phyloP scores from a whole-genome alignment of 805 yeast species.

The Saccharomycopsis fermentans region DNA sequence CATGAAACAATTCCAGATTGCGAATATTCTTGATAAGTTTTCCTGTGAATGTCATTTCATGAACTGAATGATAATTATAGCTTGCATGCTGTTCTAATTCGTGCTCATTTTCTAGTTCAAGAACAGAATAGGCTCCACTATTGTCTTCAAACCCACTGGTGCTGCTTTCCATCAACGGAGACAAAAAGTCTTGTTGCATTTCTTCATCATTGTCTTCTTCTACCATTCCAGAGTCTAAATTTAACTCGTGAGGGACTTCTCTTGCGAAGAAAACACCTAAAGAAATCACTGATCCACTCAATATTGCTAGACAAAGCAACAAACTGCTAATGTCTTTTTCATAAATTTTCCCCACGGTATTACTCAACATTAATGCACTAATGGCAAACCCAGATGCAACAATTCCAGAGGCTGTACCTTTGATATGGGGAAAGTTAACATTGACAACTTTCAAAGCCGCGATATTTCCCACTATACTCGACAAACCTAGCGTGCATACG shows the following conservation, averaged over 20 bases:
- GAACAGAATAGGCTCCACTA: neutral
- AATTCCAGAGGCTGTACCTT: slow-evolving; percentile 61
- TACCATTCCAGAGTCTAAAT: neutral
- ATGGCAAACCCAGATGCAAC: slow-evolving; percentile 65
- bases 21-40: neutral
- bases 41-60: neutral
- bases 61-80: neutral
- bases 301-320: slow-evolving; percentile 42
- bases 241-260: slow-evolving; percentile 19
- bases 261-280: slow-evolving; percentile 37
- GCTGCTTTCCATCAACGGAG: neutral
- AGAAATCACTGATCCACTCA: slow-evolving; percentile 39
- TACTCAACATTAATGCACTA: slow-evolving; percentile 56
- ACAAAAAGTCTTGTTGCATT: neutral
- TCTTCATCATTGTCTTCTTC: neutral
- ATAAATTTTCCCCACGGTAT: slow-evolving; percentile 44
- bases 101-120: neutral
- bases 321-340: slow-evolving; percentile 44
- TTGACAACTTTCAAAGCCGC: slow-evolving; percentile 39
- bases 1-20: slow-evolving; percentile 4
- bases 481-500: slow-evolving; percentile 10
- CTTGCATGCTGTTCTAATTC: neutral
- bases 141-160: neutral
- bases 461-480: slow-evolving; percentile 20
- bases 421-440: slow-evolving; percentile 57